phyloP scores from a whole-genome alignment of 2,329 filamentous ascomycete genomes.

The Hawksworthiomyces lignivorus region DNA sequence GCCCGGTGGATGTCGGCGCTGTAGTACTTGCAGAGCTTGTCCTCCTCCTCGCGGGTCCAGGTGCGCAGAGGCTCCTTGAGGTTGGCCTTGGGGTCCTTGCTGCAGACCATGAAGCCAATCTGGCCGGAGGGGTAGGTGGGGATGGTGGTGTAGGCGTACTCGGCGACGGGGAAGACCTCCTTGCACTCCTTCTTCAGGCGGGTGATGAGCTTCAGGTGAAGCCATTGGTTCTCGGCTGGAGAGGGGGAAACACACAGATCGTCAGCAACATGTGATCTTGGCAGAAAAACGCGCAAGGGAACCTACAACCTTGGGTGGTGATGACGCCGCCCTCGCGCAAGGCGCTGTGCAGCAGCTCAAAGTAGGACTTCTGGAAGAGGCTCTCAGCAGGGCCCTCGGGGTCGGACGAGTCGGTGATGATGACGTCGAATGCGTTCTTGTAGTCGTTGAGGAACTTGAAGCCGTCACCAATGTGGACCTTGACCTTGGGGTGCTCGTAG shows the following conservation, averaged over 20 bases:
- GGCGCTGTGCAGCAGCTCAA: conserved; percentile 83
- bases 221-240: conserved; percentile 97
- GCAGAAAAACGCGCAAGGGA: conserved; percentile 26
- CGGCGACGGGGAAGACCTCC: conserved; percentile 92
- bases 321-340: conserved; percentile 95
- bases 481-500: conserved; percentile 89
- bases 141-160: conserved; percentile 99
- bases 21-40: conserved; percentile 92
- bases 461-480: conserved; percentile 88
- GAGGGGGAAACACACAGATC: conserved; percentile 7
- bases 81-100: conserved; percentile 81
- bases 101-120: conserved; percentile 99
- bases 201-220: conserved; percentile 88
- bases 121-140: conserved; percentile 98
- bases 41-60: conserved; percentile 83
- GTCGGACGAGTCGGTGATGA: conserved; percentile 98
- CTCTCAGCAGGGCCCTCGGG: conserved; percentile 93
- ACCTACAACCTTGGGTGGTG: conserved; percentile 99
- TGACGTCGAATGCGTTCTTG: conserved; percentile 97
- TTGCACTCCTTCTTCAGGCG: conserved; percentile 95
- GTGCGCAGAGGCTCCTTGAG: conserved; percentile 76
- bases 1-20: conserved; percentile 95
- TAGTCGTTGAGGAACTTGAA: conserved; percentile 98
- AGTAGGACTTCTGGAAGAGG: conserved; percentile 98
- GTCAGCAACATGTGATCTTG: no score